These are phyloP conservation scores for Truncatella angustata DNA, from an alignment of 2,329 filamentous ascomycete genomes.

Conservation along the genomic window DNA sequence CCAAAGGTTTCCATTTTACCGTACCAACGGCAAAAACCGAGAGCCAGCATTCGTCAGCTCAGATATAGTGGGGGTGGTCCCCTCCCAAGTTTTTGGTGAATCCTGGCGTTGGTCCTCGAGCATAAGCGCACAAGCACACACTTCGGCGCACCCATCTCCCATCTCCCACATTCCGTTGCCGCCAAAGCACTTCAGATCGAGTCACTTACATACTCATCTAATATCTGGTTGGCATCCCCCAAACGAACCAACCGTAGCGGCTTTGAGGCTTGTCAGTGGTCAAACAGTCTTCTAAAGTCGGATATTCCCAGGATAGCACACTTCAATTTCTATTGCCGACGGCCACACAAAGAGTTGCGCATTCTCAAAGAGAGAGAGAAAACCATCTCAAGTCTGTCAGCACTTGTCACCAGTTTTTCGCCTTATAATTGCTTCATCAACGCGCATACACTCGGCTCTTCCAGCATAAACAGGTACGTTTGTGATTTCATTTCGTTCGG, in stretches of 20 bases:
- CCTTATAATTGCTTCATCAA: too few species aligned
- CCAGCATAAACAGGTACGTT: neutral
- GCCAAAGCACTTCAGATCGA: neutral
- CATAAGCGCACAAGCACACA: neutral
- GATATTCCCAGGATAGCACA: too few species aligned
- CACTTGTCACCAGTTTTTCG: too few species aligned
- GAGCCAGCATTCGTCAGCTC: conserved; percentile 1
- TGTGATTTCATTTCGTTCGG: too few species aligned
- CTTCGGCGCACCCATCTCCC: neutral
- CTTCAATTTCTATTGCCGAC: too few species aligned
- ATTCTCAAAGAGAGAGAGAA: too few species aligned
- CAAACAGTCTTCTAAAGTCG: too few species aligned
- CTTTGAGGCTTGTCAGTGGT: too few species aligned
- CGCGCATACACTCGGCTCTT: neutral
- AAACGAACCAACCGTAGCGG: too few species aligned
- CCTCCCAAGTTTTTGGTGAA: neutral
- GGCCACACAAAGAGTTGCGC: too few species aligned
- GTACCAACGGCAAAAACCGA: neutral
- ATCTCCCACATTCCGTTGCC: conserved; percentile 1
- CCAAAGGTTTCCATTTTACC: neutral
- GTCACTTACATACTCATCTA: neutral
- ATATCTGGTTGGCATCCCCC: neutral
- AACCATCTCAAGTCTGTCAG: too few species aligned
- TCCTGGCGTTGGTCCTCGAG: too few species aligned
- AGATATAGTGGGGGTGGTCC: neutral